Evolutionary conservation across 2,329 filamentous ascomycete genomes (phyloP), one percentile per base, ranked within the genome.

Genomic region (Paracamarosporium sp.): DNA sequence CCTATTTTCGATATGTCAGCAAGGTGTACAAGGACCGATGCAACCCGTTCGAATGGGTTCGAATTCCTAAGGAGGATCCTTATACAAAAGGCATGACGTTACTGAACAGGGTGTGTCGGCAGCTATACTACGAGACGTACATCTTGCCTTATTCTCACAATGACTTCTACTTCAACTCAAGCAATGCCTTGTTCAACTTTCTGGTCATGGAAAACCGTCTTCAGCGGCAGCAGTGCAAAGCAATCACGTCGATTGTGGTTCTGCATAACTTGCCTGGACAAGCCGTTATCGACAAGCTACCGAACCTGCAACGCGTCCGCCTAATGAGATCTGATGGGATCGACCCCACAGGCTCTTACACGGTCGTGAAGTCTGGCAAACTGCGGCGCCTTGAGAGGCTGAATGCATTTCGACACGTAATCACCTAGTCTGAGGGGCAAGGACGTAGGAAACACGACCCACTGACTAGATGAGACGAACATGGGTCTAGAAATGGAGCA

Each of bases 121-220:
- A 74, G 43, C 48, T 74, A 13, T 71, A 73, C 35, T 22, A 62
- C 22, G 72, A 75, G 57, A 73, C 72, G 4, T 64, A 65, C 15
- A 52, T 44, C 3, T 40, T 75, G 8, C 70, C 71, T 0, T 74
- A 66, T 41, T 59, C 62, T 38, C 57, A 70, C 4, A 72, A 71
- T 38, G 24, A 50, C 4, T 60, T 72, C 15, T 62, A 58, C 5
- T 73, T 75, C 43, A 55, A 47, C 13, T 61, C 59, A 3, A 35
- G 67, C 33, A 64, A 62, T 36, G 60, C 57, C 45, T 65, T 73
- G 67, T 60, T 69, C 52, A 73, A 74, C 40, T 73, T 73, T 35
- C 12, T 74, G 15, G 52, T 65, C 15, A 31, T 66, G 28, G 67
- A 71, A 44, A 48, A 62, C 22, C 64, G 64, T 3, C 53, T 72